Evolutionary conservation across 305 asterid species (phyloP), one percentile per base, ranked within the genome.

Genomic region (Nicotiana rustica): DNA sequence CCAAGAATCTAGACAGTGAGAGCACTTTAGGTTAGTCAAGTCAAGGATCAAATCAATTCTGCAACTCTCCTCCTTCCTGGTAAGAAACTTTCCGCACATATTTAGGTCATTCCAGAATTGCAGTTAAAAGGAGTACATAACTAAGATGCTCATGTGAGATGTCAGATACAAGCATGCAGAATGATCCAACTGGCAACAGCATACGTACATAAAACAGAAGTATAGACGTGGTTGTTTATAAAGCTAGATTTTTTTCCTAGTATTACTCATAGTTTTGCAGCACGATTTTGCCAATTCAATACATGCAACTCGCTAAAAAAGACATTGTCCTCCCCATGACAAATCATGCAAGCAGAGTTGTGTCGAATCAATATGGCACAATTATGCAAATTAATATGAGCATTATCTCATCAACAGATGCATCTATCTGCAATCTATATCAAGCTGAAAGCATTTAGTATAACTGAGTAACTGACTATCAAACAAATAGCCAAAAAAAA

Each of bases 241-340:
- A 35, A 33, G 75, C 75, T 33, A 67, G 4, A 1, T 15, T 67
- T 15, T 4, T 67, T 35, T 38, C 44, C 25, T 33, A 15, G 44
- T 35, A 67, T 15, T 15, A 17, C 44, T 67, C 76, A 67, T 52
- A 67, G 15, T 67, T 67, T 1, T 52, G 29, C 55, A 67, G 9
- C 55, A 67, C 76, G 76, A 67, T 67, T 67, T 36, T 67, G 55
- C 76, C 76, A 67, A 35, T 35, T 67, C 55, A 67, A 67, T 67
- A 55, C 76, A 36, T 17, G 76, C 76, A 67, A 67, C 76, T 67
- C 55, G 4, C 7, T 35, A 17, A 35, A 67, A 67, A 67, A 3
- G 55, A 29, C 76, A 33, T 67, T 49, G 8, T 67, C 14, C 14
- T 35, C 75, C 49, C 49, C 15, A 67, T 36, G 52, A 35, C 76